Evolutionary conservation across 2,329 filamentous ascomycete species (phyloP), one percentile per base, ranked within the genome.

Genomic region (Fusarium lateritium): DNA sequence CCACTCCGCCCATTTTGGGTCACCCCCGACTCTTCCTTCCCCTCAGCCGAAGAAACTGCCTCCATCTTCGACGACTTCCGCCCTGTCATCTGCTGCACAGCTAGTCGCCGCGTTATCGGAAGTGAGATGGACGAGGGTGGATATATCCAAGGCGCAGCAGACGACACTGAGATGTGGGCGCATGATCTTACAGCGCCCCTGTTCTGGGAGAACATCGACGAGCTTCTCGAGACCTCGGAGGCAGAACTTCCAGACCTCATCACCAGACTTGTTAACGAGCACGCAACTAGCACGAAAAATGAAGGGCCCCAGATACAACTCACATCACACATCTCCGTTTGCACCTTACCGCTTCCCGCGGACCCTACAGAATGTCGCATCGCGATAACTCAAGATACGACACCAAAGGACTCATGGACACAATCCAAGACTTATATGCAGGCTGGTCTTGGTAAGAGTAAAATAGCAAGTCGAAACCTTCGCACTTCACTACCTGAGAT

Each of bases 91-190:
- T 92, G 96, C 75, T 96, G 93, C 76, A 98, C 94, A 2, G 92
- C 94, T 14, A 97, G 94, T 2, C 86, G 90, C 33, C 86, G 91
- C 17, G 89, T 94, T 2, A 81, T 82, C 3, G 91, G 89, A 14
- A 89, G 87, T 5, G 93, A 95, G 76, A 75, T 76, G 31, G 83
- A 83, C 3, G 91, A 90, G 22, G 88, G 86, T 0, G 77, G 79
- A 6, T 99, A 99, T 76, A 91, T 99, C 62, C 96, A 98, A 80
- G 96, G 96, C 51, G 95, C 95, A 1, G 96, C 92, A 3, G 96
- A 99, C 78, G 96, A 99, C 77, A 93, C 92, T 14, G 96, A 99
- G 83, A 93, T 93, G 71, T 99, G 96, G 96, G 91, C 94, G 2
- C 82, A 87, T 54, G 94, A 93, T 0, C 85, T 98, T 17, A 96